Evolutionary conservation across 106 monocot genomes (phyloP), one percentile per base, ranked within the genome.

Genomic region (Ottelia alismoides): DNA sequence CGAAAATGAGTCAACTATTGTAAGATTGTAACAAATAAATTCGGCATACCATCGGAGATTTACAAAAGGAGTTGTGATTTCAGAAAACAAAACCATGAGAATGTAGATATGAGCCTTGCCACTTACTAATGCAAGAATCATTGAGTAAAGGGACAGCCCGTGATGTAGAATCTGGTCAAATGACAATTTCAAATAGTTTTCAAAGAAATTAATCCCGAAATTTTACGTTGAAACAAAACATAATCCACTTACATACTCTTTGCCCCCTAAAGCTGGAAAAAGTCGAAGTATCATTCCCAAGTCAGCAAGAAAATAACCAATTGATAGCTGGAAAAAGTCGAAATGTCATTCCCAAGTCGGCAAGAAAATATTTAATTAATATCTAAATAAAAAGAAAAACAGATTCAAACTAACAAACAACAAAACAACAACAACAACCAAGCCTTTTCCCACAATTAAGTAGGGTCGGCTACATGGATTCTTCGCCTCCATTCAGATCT

Each of bases 211-310:
- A n/a, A n/a, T n/a, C n/a, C n/a, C n/a, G n/a, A n/a, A n/a, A n/a
- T n/a, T n/a, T n/a, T n/a, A n/a, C n/a, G n/a, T n/a, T n/a, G n/a
- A n/a, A n/a, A n/a, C n/a, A n/a, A n/a, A n/a, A n/a, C n/a, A n/a
- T n/a, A n/a, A n/a, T n/a, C 30, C 52, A 69, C 92, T 73, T 74
- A 93, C 93, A 73, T 88, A 93, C 65, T 93, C 93, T 70, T 64
- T 70, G 60, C 93, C 93, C 35, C 93, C 93, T 65, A 93, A 66
- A 46, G 74, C 58, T 58, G 93, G 87, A 57, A 84, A 88, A 60
- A 67, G 54, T 80, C 77, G 73, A 43, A 93, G 61, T 48, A 93
- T 93, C 93, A 88, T 88, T 27, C 49, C 80, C 62, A 93, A 63
- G 57, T 93, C 93, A 26, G 87, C 25, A 27, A 93, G 45, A 64